A percentile compares a stretch with the other conserved stretches of the same genome.
Evolutionary conservation across 1,139 yeast genomes (phyloP).

Genomic region (Pichia terricola): DNA sequence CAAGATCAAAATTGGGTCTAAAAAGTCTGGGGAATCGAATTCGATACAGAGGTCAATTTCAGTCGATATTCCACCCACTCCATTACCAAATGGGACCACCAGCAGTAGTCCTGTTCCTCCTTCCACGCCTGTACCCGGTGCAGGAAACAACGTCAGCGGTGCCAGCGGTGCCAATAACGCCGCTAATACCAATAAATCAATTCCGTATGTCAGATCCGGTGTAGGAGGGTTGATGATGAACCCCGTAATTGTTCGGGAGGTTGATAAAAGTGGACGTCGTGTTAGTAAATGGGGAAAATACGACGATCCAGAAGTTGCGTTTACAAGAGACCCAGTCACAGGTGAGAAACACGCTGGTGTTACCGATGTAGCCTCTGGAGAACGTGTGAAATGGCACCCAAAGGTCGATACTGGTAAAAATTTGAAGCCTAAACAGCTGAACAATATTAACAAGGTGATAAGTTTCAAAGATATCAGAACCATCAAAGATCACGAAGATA

Average conservation of each 20-base stretch:
- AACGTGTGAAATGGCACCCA: background rate
- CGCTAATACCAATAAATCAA: background rate
- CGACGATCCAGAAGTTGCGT: background rate
- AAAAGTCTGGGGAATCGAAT: background rate
- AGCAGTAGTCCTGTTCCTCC: background rate
- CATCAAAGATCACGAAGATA: constrained; percentile 6
- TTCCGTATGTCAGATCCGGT: constrained; percentile 13
- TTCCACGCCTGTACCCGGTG: background rate
- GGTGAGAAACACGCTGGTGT: background rate
- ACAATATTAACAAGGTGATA: constrained; percentile 1
- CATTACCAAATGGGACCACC: background rate
- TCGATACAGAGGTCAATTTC: background rate
- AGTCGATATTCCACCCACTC: background rate
- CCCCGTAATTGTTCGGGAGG: constrained; percentile 11
- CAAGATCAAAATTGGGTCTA: background rate
- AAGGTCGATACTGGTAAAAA: background rate
- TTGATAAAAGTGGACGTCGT: constrained; percentile 11
- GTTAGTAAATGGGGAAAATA: constrained; percentile 10
- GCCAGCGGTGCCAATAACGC: background rate
- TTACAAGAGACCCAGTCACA: background rate
- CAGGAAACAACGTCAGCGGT: background rate
- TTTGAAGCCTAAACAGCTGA: constrained; percentile 1
- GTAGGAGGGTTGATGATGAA: constrained; percentile 14
- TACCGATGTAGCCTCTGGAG: background rate
- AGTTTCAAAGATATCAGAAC: constrained; percentile 10